Evolutionary conservation across 139 green algal genomes (phyloP), one percentile per base, ranked within the genome.

Genomic region (Yamagishiella unicocca): DNA sequence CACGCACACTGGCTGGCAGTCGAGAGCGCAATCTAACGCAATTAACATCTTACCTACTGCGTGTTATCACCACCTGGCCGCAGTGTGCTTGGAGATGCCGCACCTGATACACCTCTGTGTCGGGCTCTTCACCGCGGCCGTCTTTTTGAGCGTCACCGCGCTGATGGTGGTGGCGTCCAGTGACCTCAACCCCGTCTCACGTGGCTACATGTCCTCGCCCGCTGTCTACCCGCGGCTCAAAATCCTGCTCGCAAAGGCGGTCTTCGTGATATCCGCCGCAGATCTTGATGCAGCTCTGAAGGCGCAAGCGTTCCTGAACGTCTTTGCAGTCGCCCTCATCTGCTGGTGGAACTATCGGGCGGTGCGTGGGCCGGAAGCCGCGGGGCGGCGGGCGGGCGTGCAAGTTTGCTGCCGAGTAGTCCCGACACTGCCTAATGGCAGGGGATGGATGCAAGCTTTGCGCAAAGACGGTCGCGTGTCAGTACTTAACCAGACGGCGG

Each of bases 31-130:
- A n/a, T n/a, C n/a, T n/a, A n/a, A n/a, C n/a, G n/a, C n/a, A n/a
- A n/a, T n/a, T n/a, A n/a, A n/a, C n/a, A n/a, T n/a, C n/a, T n/a
- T n/a, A n/a, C n/a, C n/a, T n/a, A n/a, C n/a, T n/a, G n/a, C n/a
- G n/a, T n/a, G n/a, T n/a, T n/a, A n/a, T n/a, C n/a, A n/a, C n/a
- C n/a, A n/a, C n/a, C n/a, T n/a, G n/a, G n/a, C n/a, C n/a, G n/a
- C 88, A 91, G 81, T 82, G 21, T 94, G 91, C 85, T 46, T 86
- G 45, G 14, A 12, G 2, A 85, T 89, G 77, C 91, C 91, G 14
- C 89, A 94, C 80, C 21, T 90, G 1, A 22, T 83, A 10, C 58
- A 82, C 43, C 53, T 92, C 25, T n/a, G 25, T 10, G 54, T 93
- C 12, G 83, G 81, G 0, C 43, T 72, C 7, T 35, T 73, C 25